Evolutionary conservation across 345 rosid species (phyloP), one percentile per base, ranked within the genome.

Genomic region (Linum trigynum): DNA sequence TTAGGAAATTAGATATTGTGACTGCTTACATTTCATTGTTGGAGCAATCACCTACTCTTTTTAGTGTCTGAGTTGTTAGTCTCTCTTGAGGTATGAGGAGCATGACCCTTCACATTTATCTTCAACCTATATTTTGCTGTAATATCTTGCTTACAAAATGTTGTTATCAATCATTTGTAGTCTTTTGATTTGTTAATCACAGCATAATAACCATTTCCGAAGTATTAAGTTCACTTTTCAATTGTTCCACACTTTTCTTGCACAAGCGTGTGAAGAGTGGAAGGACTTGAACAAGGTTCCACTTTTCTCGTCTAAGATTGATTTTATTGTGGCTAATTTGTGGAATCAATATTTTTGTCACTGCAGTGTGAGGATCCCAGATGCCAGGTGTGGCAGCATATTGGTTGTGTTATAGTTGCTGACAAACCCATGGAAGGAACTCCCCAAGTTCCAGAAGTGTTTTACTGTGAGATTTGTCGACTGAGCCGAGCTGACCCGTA

Each of bases 401-500:
- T 53, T 73, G 39, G 64, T 63, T 79, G 82, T 56, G 82, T 79
- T 65, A 65, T 72, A 40, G 11, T 75, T 62, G 69, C 72, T 0
- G 77, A 69, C 63, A 78, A 70, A 45, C 61, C 72, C 50, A 60
- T 45, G 70, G 79, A 73, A 9, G 64, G 38, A 59, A 56, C 59
- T 62, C 66, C 64, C 55, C 64, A 45, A 57, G 1, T 65, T 42
- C 75, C 77, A 5, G 38, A 74, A 59, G 45, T 8, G 39, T 79
- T 67, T 68, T 68, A 65, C 67, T 79, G 82, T 55, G 77, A 76
- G 68, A 72, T 68, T 41, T 79, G 82, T 65, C 75, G 82, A 66
- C 59, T 79, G 57, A 66, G 38, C 59, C 76, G 77, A 39, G 79
- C 82, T 5, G 82, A 79, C 71, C 82, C 82, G 82, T 79, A 73